These are phyloP conservation scores for Albatrellus ellisii DNA, from an alignment of 768 basidiomycete genomes.

Conservation along the genomic window DNA sequence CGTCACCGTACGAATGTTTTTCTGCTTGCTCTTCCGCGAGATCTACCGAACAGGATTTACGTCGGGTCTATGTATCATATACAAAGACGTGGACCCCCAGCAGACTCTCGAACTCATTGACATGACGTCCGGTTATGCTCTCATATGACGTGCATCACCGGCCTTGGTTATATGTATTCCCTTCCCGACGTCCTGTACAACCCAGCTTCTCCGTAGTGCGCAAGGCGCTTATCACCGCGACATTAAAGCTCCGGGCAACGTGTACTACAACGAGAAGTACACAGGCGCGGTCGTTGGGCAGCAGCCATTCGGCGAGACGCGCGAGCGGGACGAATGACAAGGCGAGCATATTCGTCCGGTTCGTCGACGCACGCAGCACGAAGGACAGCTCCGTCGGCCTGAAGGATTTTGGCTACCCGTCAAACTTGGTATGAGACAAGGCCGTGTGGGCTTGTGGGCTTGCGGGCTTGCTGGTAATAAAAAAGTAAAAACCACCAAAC, in stretches of 20 bases:
- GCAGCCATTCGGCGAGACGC: constrained; percentile 93
- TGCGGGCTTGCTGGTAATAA: too few species aligned
- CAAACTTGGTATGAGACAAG: constrained; percentile 64
- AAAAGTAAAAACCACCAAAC: too few species aligned
- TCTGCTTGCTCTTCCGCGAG: not conserved
- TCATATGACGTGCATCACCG: constrained; percentile 60
- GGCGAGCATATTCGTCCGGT: constrained; percentile 62
- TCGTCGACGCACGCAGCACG: constrained; percentile 82
- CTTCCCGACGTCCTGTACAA: constrained; percentile 5
- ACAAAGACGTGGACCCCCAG: constrained; percentile 77
- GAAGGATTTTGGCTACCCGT: constrained; percentile 75
- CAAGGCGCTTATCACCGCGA: constrained; percentile 63
- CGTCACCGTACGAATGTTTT: constrained; percentile 46
- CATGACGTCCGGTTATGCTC: constrained; percentile 71
- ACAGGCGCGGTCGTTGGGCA: constrained; percentile 97
- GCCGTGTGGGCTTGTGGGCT: too few species aligned
- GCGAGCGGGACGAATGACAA: constrained; percentile 91
- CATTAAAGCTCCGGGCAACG: constrained; percentile 81
- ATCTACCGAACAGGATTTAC: not conserved
- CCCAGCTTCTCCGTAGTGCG: constrained; percentile 75
- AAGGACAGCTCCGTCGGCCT: constrained; percentile 92
- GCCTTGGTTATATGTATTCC: constrained; percentile 1
- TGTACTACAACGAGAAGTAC: constrained; percentile 98
- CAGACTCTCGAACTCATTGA: constrained; percentile 82
- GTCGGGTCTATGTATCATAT: constrained; percentile 84